Base-by-base conservation (phyloP, 1,284 basidiomycete genomes). In the Cryptococcus sp. region DNA sequence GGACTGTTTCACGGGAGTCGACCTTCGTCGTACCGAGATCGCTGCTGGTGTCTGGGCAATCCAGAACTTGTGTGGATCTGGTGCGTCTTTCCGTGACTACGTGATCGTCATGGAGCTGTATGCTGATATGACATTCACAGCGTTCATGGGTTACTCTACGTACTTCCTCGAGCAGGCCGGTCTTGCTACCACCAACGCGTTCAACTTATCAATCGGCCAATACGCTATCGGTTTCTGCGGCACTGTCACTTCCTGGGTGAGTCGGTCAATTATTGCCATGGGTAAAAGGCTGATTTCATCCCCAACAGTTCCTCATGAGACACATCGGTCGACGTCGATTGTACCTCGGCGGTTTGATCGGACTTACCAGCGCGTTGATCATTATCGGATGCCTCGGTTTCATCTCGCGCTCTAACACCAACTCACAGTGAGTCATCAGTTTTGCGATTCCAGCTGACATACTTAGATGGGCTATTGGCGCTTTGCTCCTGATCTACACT, bases 1-100 rank as follows among this genome's bases (percentile, higher is more conserved):
- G 35, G 79, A 82, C 63, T 82, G 81, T 70, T 81, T 83, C 78
- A 69, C 69, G 50, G 78, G 76, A 25, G 62, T 65, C 51, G 67
- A 78, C 58, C 63, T 68, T 8, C 40, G 65, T 49, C 52, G 65
- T 38, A 66, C 65, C 16, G 65, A 66, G 38, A 54, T 66, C 25
- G 55, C 60, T 20, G 48, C 50, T 15, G 56, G 52, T 10, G 57
- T 55, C 22, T 66, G 62, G 62, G 53, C 59, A 11, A 56, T 50
- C 38, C 69, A 70, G 52, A 58, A 61, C 23, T 58, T 64, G 42
- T 66, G 64, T 51, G 68, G 66, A n/a, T 58, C 62, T 60, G 41
- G 54, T 57, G 35, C 55, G 59, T 23, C 6, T 19, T 25, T 25
- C n/a, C n/a, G 25, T 13, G 30, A 5, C 30, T 5, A 35, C n/a